These are phyloP conservation scores for Naganishia vaughanmartiniae DNA, from an alignment of 768 basidiomycete species.

Conservation along the genomic window DNA sequence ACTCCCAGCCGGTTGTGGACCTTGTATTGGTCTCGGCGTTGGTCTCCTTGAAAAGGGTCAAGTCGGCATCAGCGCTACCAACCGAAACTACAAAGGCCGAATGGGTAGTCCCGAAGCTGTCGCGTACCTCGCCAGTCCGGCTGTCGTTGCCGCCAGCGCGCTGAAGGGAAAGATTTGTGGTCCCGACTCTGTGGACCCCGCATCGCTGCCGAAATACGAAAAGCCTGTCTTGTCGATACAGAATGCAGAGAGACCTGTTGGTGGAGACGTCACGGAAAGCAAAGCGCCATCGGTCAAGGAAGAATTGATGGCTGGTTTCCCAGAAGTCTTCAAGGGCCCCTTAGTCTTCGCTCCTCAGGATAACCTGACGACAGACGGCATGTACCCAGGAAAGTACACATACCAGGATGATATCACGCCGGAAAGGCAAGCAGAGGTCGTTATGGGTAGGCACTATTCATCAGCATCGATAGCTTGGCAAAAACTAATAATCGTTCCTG, in stretches of 20 bases:
- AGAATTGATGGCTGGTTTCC: conserved; percentile 76
- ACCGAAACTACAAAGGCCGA: conserved; percentile 97
- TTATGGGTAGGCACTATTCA: conserved; percentile 61
- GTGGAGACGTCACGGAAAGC: conserved; percentile 41
- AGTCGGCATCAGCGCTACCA: conserved; percentile 94
- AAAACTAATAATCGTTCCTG: neutral
- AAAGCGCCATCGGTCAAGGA: conserved; percentile 54
- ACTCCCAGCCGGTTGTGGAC: conserved; percentile 93
- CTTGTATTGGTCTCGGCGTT: conserved; percentile 92
- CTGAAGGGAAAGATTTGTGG: conserved; percentile 85
- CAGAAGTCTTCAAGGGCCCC: conserved; percentile 72
- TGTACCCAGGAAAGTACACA: conserved; percentile 98
- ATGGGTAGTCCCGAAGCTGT: conserved; percentile 95
- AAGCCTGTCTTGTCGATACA: conserved; percentile 44
- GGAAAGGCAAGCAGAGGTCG: conserved; percentile 85
- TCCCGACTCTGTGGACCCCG: conserved; percentile 66
- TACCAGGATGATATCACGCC: conserved; percentile 99
- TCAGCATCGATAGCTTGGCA: neutral
- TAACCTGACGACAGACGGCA: conserved; percentile 95
- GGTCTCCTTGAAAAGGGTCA: conserved; percentile 92
- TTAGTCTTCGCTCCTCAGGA: conserved; percentile 94
- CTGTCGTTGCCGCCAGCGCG: conserved; percentile 94
- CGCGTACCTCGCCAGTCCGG: conserved; percentile 93
- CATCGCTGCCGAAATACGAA: conserved; percentile 56
- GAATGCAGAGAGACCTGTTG: conserved; percentile 41